Conservation (phyloP, 768 basidiomycete genomes). For the Termitomyces sp. region DNA sequence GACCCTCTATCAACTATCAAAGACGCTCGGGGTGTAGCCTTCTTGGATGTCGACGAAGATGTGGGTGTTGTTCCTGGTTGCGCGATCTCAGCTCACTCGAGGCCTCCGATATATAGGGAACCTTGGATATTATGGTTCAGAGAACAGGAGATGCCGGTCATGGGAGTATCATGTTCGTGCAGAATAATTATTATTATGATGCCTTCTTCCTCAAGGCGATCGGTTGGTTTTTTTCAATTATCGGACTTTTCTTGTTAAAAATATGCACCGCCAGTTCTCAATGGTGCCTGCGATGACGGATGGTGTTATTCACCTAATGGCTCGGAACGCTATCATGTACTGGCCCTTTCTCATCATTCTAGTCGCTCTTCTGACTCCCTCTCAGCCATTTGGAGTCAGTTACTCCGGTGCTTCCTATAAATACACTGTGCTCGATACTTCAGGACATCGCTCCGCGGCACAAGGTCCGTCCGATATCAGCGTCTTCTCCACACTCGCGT, state of each 20-base stretch:
- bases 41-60: constrained; percentile 94
- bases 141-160: constrained; percentile 61
- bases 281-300: constrained; percentile 86
- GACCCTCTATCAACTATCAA: constrained; percentile 58
- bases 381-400: constrained; percentile 87
- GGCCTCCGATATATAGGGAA: constrained; percentile 47
- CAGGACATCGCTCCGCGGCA: constrained; percentile 82
- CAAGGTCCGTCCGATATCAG: constrained; percentile 50
- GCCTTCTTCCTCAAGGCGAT: constrained; percentile 98
- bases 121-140: constrained; percentile 88
- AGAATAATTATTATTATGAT: constrained; percentile 98
- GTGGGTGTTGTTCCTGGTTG: constrained; percentile 38
- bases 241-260: background rate
- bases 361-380: background rate
- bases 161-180: constrained; percentile 72
- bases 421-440: constrained; percentile 92
- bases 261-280: constrained; percentile 54
- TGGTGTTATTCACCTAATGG: constrained; percentile 63
- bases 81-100: background rate
- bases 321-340: constrained; percentile 67
- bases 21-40: constrained; percentile 75
- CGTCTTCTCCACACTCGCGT: background rate
- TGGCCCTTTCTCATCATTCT: constrained; percentile 17
- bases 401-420: constrained; percentile 96
- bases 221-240: constrained; percentile 40